A percentile compares a stretch with the other conserved stretches of the same genome.
Evolutionary conservation across 2,329 filamentous ascomycete genomes (phyloP).

Genomic region (Phialophora tarda): DNA sequence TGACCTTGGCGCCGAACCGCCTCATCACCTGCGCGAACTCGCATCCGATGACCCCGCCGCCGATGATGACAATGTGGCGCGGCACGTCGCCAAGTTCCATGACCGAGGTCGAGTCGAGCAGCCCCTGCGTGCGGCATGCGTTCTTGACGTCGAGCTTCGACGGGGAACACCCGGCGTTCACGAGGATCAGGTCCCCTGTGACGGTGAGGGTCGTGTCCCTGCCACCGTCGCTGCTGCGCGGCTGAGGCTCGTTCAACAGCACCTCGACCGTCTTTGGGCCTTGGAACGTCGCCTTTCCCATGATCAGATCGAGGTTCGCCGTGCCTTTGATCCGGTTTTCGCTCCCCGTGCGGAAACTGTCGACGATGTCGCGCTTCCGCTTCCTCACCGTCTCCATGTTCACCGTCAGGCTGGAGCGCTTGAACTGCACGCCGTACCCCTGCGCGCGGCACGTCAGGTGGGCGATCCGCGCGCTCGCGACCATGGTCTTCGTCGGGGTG

Average conservation of each 20-base stretch:
- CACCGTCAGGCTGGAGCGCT: constrained; percentile 44
- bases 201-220: constrained; percentile 42
- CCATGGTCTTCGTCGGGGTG: constrained; percentile 64
- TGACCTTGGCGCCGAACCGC: constrained; percentile 57
- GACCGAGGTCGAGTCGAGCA: constrained; percentile 39
- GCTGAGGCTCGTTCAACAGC: constrained; percentile 27
- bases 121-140: constrained; percentile 29
- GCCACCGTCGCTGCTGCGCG: no score
- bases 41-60: constrained; percentile 60
- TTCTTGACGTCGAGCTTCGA: constrained; percentile 33
- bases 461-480: constrained; percentile 59
- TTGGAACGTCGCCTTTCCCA: constrained; percentile 54
- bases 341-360: constrained; percentile 56
- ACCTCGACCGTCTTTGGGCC: constrained; percentile 50
- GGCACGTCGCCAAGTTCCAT: constrained; percentile 45
- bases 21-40: constrained; percentile 62
- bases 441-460: constrained; percentile 51
- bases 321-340: constrained; percentile 51
- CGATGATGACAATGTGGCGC: constrained; percentile 57
- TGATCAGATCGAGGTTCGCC: constrained; percentile 51
- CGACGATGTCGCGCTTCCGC: constrained; percentile 61
- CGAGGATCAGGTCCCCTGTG: constrained; percentile 42
- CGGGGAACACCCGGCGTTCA: constrained; percentile 39
- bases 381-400: constrained; percentile 59
- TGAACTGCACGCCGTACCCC: constrained; percentile 55